phyloP scores from a whole-genome alignment of 2,329 filamentous ascomycete genomes.

The Colletotrichum agaves region DNA sequence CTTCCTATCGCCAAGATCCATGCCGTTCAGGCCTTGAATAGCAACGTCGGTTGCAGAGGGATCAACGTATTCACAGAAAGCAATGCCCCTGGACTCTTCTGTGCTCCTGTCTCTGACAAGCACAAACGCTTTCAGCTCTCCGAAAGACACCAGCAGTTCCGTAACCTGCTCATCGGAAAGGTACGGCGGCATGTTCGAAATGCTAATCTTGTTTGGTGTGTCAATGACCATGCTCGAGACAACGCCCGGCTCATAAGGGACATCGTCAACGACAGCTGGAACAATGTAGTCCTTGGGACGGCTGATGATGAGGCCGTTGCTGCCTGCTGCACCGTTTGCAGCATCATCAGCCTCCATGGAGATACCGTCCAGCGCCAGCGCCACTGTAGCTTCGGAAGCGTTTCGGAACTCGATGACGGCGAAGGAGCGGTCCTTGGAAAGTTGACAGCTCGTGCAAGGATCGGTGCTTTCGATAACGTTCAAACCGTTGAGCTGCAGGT shows the following conservation, averaged over 20 bases:
- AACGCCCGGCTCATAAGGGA: conserved; percentile 78
- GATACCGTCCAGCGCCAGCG: conserved; percentile 89
- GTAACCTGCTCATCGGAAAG: conserved; percentile 91
- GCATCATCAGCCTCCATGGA: conserved; percentile 81
- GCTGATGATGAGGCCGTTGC: conserved; percentile 76
- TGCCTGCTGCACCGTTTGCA: conserved; percentile 61
- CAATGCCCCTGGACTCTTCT: conserved; percentile 90
- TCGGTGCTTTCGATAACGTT: conserved; percentile 88
- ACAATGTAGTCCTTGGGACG: conserved; percentile 98
- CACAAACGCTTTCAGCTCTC: conserved; percentile 90
- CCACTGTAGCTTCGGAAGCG: conserved; percentile 88
- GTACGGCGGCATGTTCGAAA: conserved; percentile 88
- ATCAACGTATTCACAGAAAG: conserved; percentile 95
- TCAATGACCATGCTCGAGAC: conserved; percentile 87
- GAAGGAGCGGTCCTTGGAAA: conserved; percentile 82
- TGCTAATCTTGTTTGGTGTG: conserved; percentile 93
- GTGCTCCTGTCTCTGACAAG: conserved; percentile 88
- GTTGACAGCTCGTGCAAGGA: conserved; percentile 84
- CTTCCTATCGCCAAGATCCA: conserved; percentile 89
- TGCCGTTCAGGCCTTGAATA: conserved; percentile 89
- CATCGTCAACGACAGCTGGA: conserved; percentile 79
- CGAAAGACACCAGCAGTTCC: conserved; percentile 90
- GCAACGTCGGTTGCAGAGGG: conserved; percentile 82
- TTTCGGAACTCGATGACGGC: conserved; percentile 92
- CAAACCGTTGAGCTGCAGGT: conserved; percentile 94